Percentiles rank a stretch among this genome's conserved stretches.
phyloP scores from a whole-genome alignment of 306 rosid genomes.

The barrel medic (Medicago truncatula) region MtrunA17r5.0-ANR NC_053046.1:34498001-34498500 shows the following conservation, averaged over 20 bases:
- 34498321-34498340: not conserved
- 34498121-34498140: constrained; percentile 91
- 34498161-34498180: constrained; percentile 63
- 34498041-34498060: not conserved
- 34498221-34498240: constrained; percentile 27
- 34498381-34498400: constrained; percentile 11
- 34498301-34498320: constrained; percentile 1
- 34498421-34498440: constrained; percentile 4
- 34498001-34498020: constrained; percentile 21
- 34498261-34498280: not conserved
- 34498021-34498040: constrained; percentile 19
- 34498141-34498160: constrained; percentile 77
- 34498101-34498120: constrained; percentile 61
- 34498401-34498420: constrained; percentile 34
- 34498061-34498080: constrained; percentile 8
- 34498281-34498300: constrained; percentile 12
- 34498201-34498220: constrained; percentile 32
- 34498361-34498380: constrained; percentile 15
- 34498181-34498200: constrained; percentile 90
- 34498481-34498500: not conserved
- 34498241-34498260: constrained; percentile 16
- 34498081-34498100: constrained; percentile 31
- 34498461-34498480: constrained; percentile 11
- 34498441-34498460: constrained; percentile 7
- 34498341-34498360: constrained; percentile 9